Base-by-base conservation (phyloP, 805 yeast species). In the Tetrapisispora phaffii region DNA sequence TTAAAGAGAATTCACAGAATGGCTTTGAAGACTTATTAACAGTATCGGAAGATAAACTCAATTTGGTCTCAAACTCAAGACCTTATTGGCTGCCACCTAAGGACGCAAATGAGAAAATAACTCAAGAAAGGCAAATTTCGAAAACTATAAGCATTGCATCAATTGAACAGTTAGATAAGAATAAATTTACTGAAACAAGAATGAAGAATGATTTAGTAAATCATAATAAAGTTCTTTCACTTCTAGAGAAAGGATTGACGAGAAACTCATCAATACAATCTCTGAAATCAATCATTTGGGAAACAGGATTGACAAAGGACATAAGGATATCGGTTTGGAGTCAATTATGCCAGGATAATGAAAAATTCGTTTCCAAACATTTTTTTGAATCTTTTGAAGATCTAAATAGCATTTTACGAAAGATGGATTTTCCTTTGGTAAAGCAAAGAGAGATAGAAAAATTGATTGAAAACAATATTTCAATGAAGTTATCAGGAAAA, bases 21-120 rank as follows among this genome's bases (percentile, higher is more conserved):
- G 72, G 72, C 2, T 53, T 80, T 41, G 87, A 81, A 44, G 85
- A 82, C 56, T 60, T 76, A 47, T 65, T 66, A 42, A 62, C 82
- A 29, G 72, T 82, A 1, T 80, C 87, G 0, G 71, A 69, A 0
- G 84, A 80, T 52, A 82, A 82, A 51, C 55, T 77, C 22, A 69
- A 69, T 20, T 58, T 64, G 10, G 60, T 80, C 28, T 71, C 80
- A 40, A 76, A 74, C 33, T 75, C 85, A 0, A 70, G 88, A 50
- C 88, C 88, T 1, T 71, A 78, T 41, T 79, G 85, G 75, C 59
- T 80, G 38, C 89, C 89, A 6, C 87, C 87, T 6, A 82, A 82
- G 57, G 66, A 69, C 34, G 55, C 64, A 3, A 58, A 56, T 12
- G 89, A 82, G 54, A 71, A 71, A 35, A 58, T 65, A 29, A 69